Base-by-base conservation (phyloP, 2,329 filamentous ascomycete species). In the Aspergillus pseudoglaucus region DNA sequence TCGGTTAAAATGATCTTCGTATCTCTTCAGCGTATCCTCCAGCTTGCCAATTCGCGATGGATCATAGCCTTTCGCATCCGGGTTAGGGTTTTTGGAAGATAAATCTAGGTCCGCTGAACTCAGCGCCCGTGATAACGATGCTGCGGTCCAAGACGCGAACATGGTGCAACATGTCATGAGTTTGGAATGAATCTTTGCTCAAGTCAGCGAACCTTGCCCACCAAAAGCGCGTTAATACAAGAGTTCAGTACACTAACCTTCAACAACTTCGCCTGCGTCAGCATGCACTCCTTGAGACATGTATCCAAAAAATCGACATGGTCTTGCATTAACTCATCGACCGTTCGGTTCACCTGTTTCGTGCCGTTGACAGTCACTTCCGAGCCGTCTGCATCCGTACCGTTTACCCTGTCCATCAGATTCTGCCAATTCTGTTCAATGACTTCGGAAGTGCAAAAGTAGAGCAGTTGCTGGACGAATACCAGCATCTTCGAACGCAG, bases 271-370 rank as follows among this genome's bases (percentile, higher is more conserved):
- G 88, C 89, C 67, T 98, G 96, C 17, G 93, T 98, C 55, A 98
- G 78, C 90, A 97, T 97, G 74, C 93, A 97, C 72, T 97, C 93
- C 71, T 97, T 98, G 60, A 98, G 76, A 66, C 93, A 98, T 3
- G 93, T 97, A 60, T 96, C 93, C 42, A 98, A 74, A 67, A 98
- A 98, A 70, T 97, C 93, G 51, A 98, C 90, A 70, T 98, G 93
- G 63, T 97, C 90, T 71, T 97, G 89, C 93, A 98, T 98, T 63
- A 98, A 73, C 71, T 97, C 90, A 62, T 98, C 93, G 1, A 98
- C 93, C 0, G 93, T 98, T 33, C 90, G 68, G 58, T 81, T 83
- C n/a, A 77, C 76, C 48, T 78, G 72, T 46, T 66, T 71, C 30
- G 62, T 66, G 23, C 64, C 69, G 53, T 63, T 71, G 47, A 61